These are phyloP conservation scores for Anthoceros angustus DNA, from an alignment of 225 moss, liverwort and hornwort species.

Conservation along the genomic window DNA sequence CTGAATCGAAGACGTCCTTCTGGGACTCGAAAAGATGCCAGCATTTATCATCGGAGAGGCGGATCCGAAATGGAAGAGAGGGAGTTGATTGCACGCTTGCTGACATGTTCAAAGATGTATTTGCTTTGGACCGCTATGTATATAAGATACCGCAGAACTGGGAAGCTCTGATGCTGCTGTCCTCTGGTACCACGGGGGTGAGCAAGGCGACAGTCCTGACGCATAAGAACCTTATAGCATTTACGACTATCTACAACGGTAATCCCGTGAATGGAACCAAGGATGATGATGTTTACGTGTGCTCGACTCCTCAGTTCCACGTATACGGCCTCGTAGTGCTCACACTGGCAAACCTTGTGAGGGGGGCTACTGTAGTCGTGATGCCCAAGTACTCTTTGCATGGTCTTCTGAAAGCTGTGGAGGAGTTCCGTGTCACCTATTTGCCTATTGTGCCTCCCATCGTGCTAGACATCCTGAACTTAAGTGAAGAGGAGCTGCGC, in stretches of 20 bases:
- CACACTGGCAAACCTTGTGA: conserved; percentile 10
- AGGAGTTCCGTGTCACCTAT: conserved; percentile 29
- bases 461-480: conserved; percentile 40
- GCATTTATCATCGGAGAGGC: conserved; percentile 19
- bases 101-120: conserved; percentile 8
- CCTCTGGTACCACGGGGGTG: conserved; percentile 65
- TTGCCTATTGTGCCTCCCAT: conserved; percentile 54
- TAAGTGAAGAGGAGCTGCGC: conserved; percentile 21
- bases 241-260: conserved; percentile 7
- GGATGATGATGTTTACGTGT: conserved; percentile 8
- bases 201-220: conserved; percentile 64
- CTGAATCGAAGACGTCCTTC: conserved; percentile 22
- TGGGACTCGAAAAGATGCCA: conserved; percentile 1
- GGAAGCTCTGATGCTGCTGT: conserved; percentile 28
- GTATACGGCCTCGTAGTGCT: conserved; percentile 40
- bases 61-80: not conserved
- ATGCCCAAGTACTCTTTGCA: conserved; percentile 45
- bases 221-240: conserved; percentile 44
- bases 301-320: conserved; percentile 55
- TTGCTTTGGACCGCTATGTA: conserved; percentile 24
- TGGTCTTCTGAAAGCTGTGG: conserved; percentile 29
- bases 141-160: conserved; percentile 23
- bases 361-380: conserved; percentile 23
- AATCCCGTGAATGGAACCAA: conserved; percentile 2
- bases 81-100: not conserved